Conservation (phyloP, 805 yeast genomes). For the Cyberlindnera meyerae region DNA sequence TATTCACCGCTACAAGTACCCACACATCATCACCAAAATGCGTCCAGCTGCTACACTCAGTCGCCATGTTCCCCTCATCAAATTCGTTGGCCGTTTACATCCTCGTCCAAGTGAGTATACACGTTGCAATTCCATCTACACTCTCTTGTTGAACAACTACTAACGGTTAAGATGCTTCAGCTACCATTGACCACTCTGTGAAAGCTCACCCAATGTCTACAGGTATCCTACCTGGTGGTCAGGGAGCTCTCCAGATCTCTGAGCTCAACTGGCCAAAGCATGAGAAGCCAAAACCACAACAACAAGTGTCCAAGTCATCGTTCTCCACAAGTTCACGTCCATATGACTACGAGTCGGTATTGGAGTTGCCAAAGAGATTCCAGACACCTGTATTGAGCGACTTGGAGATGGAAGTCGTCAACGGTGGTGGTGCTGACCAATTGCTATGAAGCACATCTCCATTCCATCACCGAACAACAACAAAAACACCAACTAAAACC, state of each 20-base stretch:
- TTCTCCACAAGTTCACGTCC: constrained; percentile 46
- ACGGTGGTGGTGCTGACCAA: constrained; percentile 71
- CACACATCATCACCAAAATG: too few species aligned
- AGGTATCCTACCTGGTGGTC: constrained; percentile 37
- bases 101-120: constrained; percentile 43
- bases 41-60: constrained; percentile 26
- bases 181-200: constrained; percentile 34
- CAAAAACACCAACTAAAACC: too few species aligned
- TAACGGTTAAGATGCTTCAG: constrained; percentile 27
- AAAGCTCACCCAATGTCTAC: constrained; percentile 39
- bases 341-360: constrained; percentile 45
- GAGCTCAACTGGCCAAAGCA: constrained; percentile 23
- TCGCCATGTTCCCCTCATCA: constrained; percentile 57
- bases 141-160: constrained; percentile 25
- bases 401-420: constrained; percentile 68
- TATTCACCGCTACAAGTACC: too few species aligned
- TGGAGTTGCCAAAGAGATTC: constrained; percentile 69
- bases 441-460: too few species aligned
- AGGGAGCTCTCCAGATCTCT: constrained; percentile 23
- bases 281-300: constrained; percentile 14
- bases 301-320: constrained; percentile 6
- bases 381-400: constrained; percentile 60
- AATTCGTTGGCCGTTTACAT: constrained; percentile 83
- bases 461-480: too few species aligned
- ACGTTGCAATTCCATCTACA: background rate